phyloP scores from a whole-genome alignment of 148 eudicot genomes.

The Chenopodium quinoa region DNA sequence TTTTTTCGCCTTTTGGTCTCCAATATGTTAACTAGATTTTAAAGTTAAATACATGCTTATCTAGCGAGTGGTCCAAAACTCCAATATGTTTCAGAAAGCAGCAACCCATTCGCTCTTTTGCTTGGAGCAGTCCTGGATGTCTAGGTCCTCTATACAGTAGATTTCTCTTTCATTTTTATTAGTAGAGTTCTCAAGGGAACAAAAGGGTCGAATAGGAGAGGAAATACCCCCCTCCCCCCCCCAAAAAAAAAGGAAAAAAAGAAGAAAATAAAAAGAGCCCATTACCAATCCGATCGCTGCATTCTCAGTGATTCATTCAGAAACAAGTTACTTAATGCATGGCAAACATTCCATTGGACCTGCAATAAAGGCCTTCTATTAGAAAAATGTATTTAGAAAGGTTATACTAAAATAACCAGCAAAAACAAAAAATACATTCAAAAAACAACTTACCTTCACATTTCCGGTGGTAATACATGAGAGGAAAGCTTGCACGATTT shows the following conservation, averaged over 20 bases:
- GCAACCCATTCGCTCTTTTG: background rate
- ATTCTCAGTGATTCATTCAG: conserved; percentile 63
- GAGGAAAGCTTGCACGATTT: conserved; percentile 86
- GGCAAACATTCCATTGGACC: conserved; percentile 99
- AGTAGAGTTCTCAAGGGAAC: background rate
- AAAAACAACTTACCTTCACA: conserved; percentile 61
- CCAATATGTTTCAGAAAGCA: background rate
- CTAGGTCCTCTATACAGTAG: background rate
- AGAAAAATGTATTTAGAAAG: background rate
- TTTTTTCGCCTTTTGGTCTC: background rate
- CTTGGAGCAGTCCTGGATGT: background rate
- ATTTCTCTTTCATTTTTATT: background rate
- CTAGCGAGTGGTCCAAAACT: background rate
- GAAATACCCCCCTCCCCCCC: too few relatives aligned
- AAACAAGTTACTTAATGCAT: conserved; percentile 89
- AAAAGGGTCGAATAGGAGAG: background rate
- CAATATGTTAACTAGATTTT: background rate
- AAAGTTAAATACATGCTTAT: background rate
- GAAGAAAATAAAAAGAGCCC: conserved; percentile 1
- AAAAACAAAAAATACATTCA: background rate
- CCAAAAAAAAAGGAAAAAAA: background rate
- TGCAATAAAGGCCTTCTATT: conserved; percentile 29
- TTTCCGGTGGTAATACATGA: conserved; percentile 94
- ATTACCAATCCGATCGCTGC: conserved; percentile 76
- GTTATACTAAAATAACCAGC: background rate